Conservation (phyloP, 164 flowering plant genomes). For the Cinnamomum chago region DNA sequence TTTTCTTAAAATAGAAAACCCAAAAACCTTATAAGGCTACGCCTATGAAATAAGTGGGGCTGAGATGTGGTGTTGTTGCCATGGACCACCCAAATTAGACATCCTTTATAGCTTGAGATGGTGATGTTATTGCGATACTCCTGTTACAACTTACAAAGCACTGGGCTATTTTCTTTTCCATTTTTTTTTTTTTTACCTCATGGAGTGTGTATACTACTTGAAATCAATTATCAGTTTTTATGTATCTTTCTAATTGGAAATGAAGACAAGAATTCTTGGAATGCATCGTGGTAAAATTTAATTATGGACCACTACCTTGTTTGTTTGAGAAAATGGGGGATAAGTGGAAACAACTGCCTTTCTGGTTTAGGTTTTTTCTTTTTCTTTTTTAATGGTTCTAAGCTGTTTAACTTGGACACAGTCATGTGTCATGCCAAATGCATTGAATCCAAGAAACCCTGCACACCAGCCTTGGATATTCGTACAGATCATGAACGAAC, state of each 20-base stretch:
- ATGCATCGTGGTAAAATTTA: not conserved
- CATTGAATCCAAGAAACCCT: not conserved
- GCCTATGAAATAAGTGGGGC: too few species aligned
- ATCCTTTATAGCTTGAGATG: too few species aligned
- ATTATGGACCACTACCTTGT: not conserved
- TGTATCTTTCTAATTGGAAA: not conserved
- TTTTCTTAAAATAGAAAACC: too few species aligned
- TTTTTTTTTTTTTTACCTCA: not conserved
- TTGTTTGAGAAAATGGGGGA: not conserved
- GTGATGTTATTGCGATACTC: too few species aligned
- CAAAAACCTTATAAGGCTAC: too few species aligned
- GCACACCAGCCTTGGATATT: too few species aligned
- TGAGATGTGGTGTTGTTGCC: too few species aligned
- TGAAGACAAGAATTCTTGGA: not conserved
- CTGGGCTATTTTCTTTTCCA: not conserved
- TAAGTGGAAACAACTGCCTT: not conserved
- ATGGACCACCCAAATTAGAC: too few species aligned
- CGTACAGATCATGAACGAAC: too few species aligned
- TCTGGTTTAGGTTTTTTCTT: not conserved
- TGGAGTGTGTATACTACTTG: not conserved
- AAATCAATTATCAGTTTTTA: not conserved
- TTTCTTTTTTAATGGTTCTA: not conserved
- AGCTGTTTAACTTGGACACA: not conserved
- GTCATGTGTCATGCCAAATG: not conserved
- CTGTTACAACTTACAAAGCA: too few species aligned